Evolutionary conservation across 75 land plant genomes (phyloP), one percentile per base, ranked within the genome.

Genomic region (Pinus albicaulis): DNA sequence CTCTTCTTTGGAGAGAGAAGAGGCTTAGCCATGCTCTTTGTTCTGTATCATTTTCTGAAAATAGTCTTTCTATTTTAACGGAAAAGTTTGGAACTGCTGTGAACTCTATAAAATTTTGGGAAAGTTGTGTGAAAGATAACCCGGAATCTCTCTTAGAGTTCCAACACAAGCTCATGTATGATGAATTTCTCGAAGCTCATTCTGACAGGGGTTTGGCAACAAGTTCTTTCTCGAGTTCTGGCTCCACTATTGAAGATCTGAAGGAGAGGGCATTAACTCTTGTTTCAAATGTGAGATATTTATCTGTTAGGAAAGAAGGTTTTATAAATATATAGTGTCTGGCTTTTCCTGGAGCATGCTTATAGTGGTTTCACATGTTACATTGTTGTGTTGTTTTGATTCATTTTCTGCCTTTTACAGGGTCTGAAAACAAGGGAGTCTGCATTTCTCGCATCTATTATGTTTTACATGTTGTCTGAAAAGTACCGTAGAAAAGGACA

Each of bases 1-100:
- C 84, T 41, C 56, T 68, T 26, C 78, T 89, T 10, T 89, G 88
- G 85, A 77, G 78, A 55, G 76, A 82, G 72, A 82, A 85, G 63
- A 85, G 88, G 60, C 76, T 91, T 56, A 86, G 75, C 75, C 98
- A 95, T 86, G 72, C 85, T 1, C 78, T 92, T 56, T 95, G 98
- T 71, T 57, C 57, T 56, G 83, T 81, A 36, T 92, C 89, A 41
- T 71, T 86, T 76, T 79, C 89, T 76, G 73, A 79, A 56, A 63
- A 55, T 17, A 81, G 90, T 31, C 76, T 87, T 7, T 53, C 36
- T 48, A 65, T 65, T 15, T 59, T 87, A 26, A 76, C 77, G 6
- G 77, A 89, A 41, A 84, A 87, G 28, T 72, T 72, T 76, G 86
- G 82, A 63, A 76, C 68, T 22, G 20, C 59, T 76, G 76, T 69